Base-by-base conservation (phyloP, 2,329 filamentous ascomycete species). In the Thielaviopsis populi region DNA sequence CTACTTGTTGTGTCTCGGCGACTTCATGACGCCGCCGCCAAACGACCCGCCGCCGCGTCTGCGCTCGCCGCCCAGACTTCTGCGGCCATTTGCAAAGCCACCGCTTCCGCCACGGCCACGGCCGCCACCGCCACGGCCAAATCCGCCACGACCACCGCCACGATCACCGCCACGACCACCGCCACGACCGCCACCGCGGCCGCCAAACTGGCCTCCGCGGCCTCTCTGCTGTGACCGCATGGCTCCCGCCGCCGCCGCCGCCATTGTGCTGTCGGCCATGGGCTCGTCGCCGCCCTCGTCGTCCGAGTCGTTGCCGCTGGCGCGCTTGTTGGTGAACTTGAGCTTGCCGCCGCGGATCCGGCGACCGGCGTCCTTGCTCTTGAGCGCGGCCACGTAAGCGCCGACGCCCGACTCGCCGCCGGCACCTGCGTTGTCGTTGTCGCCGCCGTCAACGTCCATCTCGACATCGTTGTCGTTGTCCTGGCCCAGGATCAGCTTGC, bases 401-500 rank as follows among this genome's bases (percentile, higher is more conserved):
- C 80, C 81, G 3, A 88, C 83, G 13, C 85, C 85, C 22, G 77
- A 80, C 33, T 73, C 74, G 30, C 72, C 76, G 24, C 71, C 76
- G 30, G 77, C 75, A 67, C 87, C 83, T 69, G n/a, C n/a, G n/a
- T 85, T 74, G 17, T 17, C 27, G 50, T 54, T 50, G 19, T 50
- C 22, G 22, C 81, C 77, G 60, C 78, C 75, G 69, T 91, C 86
- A 69, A 89, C 74, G 40, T 82, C 81, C 81, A 86, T 87, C 69
- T 81, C 81, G 24, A 79, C 78, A 65, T 76, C 78, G 58, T 77
- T 78, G 13, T 76, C 77, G 58, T 74, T 74, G 59, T 81, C 80
- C 69, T 80, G 78, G 69, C 85, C 86, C 62, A 95, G 79, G 68
- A 95, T 81, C 50, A 95, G 81, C 75, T 91, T 94, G 67, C 89